Base-by-base conservation (phyloP, 2,329 filamentous ascomycete genomes). In the Bipolaris oryzae region DNA sequence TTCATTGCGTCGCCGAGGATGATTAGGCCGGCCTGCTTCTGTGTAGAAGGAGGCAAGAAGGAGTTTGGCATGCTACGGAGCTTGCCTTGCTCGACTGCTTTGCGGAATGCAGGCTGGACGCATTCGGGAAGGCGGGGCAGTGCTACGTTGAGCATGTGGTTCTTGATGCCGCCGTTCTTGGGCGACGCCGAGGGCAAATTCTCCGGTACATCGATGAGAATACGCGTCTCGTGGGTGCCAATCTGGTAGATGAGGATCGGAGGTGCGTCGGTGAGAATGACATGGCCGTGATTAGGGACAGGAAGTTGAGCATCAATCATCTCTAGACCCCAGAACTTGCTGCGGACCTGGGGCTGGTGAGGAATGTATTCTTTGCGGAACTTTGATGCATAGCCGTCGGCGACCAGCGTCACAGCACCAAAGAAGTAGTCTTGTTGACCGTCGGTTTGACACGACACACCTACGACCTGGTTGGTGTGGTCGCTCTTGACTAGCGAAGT, bases 161-260 rank as follows among this genome's bases (percentile, higher is more conserved):
- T 87, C 67, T 93, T 91, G 9, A 97, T 90, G 53, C 94, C 94
- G 50, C 95, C 95, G 47, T 85, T 86, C 34, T 87, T 84, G 1
- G 88, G 80, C 0, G 88, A 85, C 0, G 94, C 93, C 16, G 87
- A 87, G 7, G 91, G 87, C 1, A 91, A 82, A 70, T 89, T 86
- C 28, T 89, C 85, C 4, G 94, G 94, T 11, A 98, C 87, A 74
- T 98, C 93, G 69, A 98, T 86, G 20, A 99, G 85, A 11, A 89
- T 90, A 63, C 95, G 87, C 1, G 95, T 99, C 79, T 98, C 95
- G 78, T 90, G 93, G 4, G 91, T 90, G 72, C 95, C 94, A 74
- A 99, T 99, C 79, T 98, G 95, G 81, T 99, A 99, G 56, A 99
- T 85, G 21, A 99, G 87, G 33, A 96, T 87, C 0, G 95, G 94